phyloP scores from a whole-genome alignment of 2,329 filamentous ascomycete genomes.

The Colletotrichum cordylinicola region DNA sequence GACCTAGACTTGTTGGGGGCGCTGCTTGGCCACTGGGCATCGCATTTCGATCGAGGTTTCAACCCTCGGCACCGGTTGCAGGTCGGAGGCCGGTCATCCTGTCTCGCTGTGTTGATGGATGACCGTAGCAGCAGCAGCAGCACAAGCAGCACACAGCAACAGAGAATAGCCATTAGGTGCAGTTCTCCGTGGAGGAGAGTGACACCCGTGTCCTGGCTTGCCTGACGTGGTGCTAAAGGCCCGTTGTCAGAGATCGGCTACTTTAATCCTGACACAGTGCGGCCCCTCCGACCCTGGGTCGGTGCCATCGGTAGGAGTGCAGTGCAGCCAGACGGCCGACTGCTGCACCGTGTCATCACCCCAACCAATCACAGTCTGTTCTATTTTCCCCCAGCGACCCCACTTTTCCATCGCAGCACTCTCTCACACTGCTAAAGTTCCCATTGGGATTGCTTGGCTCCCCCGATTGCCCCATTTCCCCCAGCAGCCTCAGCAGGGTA shows the following conservation, averaged over 20 bases:
- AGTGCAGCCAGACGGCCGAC: neutral
- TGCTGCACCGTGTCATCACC: neutral
- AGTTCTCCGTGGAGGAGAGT: neutral
- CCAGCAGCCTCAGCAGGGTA: neutral
- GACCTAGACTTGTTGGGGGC: neutral
- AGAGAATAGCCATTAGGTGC: neutral
- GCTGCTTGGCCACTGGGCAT: neutral
- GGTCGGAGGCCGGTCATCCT: neutral
- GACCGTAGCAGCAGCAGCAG: neutral
- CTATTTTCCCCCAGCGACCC: neutral
- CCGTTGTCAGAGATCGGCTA: slow-evolving; percentile 7
- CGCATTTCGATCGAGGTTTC: neutral
- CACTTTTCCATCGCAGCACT: neutral
- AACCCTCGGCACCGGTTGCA: neutral
- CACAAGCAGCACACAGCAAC: neutral
- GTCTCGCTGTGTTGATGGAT: neutral
- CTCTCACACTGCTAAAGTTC: neutral
- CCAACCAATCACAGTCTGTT: neutral
- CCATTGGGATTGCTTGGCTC: neutral
- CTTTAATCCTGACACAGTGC: slow-evolving; percentile 8
- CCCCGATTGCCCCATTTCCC: neutral
- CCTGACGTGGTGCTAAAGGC: neutral
- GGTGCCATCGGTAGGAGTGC: neutral
- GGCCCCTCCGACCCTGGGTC: neutral
- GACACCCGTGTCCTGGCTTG: slow-evolving; percentile 2